Base-by-base conservation (phyloP, 768 basidiomycete genomes). In the Trametes punicea region DNA sequence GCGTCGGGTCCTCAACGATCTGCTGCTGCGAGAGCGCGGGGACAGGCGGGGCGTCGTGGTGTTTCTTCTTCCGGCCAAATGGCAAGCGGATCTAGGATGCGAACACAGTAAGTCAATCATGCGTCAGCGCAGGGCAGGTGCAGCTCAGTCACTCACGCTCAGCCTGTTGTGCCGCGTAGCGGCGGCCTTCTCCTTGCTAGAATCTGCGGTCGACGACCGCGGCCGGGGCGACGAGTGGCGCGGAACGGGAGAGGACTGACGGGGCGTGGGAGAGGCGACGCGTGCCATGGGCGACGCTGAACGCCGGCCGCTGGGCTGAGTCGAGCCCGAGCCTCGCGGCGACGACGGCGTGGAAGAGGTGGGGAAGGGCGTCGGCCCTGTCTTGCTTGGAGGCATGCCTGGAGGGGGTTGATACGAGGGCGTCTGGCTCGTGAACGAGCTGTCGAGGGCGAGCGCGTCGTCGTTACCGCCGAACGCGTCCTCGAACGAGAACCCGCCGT, bases 31-130 rank as follows among this genome's bases (percentile, higher is more conserved):
- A 62, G 10, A 71, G 54, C 23, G 73, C 59, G 3, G 74, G 62
- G 57, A 77, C 61, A 33, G 75, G 72, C 55, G 80, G 70, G 40
- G 79, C 70, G 15, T 78, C 75, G 41, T 84, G 78, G 42, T 82
- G 76, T 63, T 83, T 87, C 77, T 88, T 90, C 73, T 79, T 88
- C 72, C 78, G 84, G 31, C 84, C 83, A 64, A 93, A 93, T 0
- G 88, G 89, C 56, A 93, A 70, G 51, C 88, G 90, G 61, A 93
- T 80, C 90, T 87, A 30, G 23, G 59, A 26, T 47, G 59, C 46
- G 10, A 13, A 15, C 7, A 36, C 11, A 15, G 31, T 54, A 16
- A 44, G 44, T 55, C 46, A 55, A 16, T 15, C 29, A 38, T 1
- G 9, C 9, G 18, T 26, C 15, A 49, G 30, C 15, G 44, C 6